These are phyloP conservation scores for Neckera pumila DNA, from an alignment of 225 moss, liverwort and hornwort species.

Conservation along the genomic window DNA sequence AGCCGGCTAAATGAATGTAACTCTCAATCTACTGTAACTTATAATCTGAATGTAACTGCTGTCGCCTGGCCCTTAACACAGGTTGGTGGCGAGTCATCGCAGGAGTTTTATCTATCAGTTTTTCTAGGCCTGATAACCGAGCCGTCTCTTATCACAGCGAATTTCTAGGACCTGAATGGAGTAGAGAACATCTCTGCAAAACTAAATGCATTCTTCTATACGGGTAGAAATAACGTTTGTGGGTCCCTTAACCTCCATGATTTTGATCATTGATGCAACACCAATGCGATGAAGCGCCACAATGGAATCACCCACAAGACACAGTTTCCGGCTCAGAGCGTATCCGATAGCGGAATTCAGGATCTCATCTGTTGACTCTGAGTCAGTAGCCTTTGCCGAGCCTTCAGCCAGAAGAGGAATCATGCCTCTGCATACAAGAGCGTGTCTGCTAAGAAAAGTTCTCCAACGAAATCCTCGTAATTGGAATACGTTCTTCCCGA, in stretches of 20 bases:
- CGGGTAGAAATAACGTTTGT: background rate
- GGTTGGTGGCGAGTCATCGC: background rate
- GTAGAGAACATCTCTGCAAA: background rate
- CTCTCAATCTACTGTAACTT: background rate
- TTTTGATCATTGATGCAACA: constrained; percentile 79
- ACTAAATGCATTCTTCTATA: background rate
- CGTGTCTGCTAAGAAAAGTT: background rate
- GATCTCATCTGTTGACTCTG: constrained; percentile 84
- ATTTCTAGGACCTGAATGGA: background rate
- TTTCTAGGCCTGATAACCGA: background rate
- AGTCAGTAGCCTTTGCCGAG: constrained; percentile 74
- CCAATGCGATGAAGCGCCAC: constrained; percentile 89
- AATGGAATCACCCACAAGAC: constrained; percentile 68
- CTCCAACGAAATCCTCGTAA: background rate
- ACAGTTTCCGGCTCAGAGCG: constrained; percentile 50
- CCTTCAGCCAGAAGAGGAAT: constrained; percentile 83
- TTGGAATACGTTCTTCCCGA: background rate
- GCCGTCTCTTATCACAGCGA: background rate
- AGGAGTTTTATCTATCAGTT: background rate
- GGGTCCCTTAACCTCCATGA: constrained; percentile 63
- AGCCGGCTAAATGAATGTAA: background rate
- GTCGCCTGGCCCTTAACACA: background rate
- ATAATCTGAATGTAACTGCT: background rate
- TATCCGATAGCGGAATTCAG: constrained; percentile 49
- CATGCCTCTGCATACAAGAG: constrained; percentile 50